Evolutionary conservation across 495 filamentous ascomycete species (phyloP).

Genomic region (Daldinia bambusicola): DNA sequence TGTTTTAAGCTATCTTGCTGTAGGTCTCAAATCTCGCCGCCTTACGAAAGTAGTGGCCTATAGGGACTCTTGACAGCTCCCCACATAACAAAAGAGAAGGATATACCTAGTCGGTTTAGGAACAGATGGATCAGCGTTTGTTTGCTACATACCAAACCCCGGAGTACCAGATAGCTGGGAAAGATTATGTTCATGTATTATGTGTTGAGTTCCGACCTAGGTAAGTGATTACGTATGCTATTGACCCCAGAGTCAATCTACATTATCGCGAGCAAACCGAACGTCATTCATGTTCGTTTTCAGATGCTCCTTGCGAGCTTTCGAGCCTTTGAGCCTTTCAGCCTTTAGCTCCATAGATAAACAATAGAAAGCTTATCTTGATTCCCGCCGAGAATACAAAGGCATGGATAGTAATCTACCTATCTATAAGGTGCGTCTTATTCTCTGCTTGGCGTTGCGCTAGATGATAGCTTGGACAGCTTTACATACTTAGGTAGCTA

Average conservation of each 20-base stretch:
- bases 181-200: not conserved
- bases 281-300: too few species aligned
- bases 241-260: not conserved
- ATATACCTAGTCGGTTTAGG: not conserved
- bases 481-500: too few species aligned
- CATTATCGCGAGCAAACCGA: not conserved
- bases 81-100: not conserved
- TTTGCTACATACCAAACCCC: not conserved
- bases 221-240: too few species aligned
- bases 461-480: too few species aligned
- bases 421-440: too few species aligned
- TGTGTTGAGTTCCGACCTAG: not conserved
- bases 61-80: not conserved
- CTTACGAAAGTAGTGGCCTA: not conserved
- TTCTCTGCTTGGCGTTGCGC: too few species aligned
- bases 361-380: too few species aligned
- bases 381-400: too few species aligned
- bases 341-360: too few species aligned
- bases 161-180: not conserved
- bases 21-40: not conserved
- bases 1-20: not conserved
- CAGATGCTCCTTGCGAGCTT: too few species aligned
- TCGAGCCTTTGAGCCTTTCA: too few species aligned
- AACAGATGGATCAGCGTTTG: not conserved
- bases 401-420: too few species aligned